Evolutionary conservation across 208 protist genomes (phyloP), one percentile per base, ranked within the genome.

Genomic region (Borovskyia barvae): DNA sequence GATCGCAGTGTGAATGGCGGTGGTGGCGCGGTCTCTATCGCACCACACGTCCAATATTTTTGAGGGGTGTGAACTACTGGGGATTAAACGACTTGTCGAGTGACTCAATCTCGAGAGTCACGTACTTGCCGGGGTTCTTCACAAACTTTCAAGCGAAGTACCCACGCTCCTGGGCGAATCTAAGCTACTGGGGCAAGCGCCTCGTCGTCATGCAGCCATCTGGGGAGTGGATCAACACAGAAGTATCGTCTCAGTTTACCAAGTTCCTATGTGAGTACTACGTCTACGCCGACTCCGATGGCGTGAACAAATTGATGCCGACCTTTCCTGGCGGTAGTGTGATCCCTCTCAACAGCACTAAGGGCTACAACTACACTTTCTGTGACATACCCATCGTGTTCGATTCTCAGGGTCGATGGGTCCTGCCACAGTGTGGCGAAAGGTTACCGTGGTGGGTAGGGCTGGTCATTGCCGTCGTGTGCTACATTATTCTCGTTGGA

Each of bases 261-360:
- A 22, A 67, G 14, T 76, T 69, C 20, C 48, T 90, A 8, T 90
- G 82, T 53, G 78, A 80, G 60, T 66, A 51, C 42, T 85, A 85
- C 68, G 49, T 72, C 6, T 85, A 80, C 56, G 46, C 65, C n/a
- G 35, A 54, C 19, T 66, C 54, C 20, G 82, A 90, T 61, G 36
- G 41, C 22, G 65, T 67, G 3, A 67, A 60, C 40, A 14, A 39
- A 7, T 7, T 78, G 46, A 59, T 67, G 41, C 69, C 78, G 17
- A 85, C 78, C 12, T 85, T 67, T 58, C 66, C 69, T n/a, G 53
- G 72, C 29, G 78, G 78, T 29, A 58, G 53, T 63, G 35, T 58
- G 19, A 80, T 85, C 36, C 33, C 57, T 1, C 19, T 57, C 5
- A 42, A 54, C 4, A 45, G 42, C 41, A 53, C 35, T 14, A 30